A percentile compares a stretch with the other conserved stretches of the same genome.
Evolutionary conservation across 495 filamentous ascomycete genomes (phyloP).

Genomic region (Hypomontagnella submonticulosa): DNA sequence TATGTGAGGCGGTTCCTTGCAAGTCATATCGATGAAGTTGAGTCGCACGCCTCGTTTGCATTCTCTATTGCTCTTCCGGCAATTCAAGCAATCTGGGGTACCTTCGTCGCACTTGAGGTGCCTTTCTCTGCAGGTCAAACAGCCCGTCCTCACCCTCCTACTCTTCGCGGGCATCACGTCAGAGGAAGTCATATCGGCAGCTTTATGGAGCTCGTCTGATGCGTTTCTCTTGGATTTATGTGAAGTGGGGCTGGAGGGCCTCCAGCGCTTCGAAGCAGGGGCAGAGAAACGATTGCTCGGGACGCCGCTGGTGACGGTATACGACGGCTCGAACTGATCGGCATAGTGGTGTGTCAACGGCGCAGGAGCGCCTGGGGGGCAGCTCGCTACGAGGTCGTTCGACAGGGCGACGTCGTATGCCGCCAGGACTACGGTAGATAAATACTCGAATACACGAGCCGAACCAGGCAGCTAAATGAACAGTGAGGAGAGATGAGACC

Average conservation of each 20-base stretch:
- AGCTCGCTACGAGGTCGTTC: constrained; percentile 49
- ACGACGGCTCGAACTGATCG: constrained; percentile 50
- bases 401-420: constrained; percentile 44
- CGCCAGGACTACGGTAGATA: constrained; percentile 47
- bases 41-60: constrained; percentile 89
- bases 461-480: constrained; percentile 4
- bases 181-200: constrained; percentile 42
- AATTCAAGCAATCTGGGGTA: constrained; percentile 82
- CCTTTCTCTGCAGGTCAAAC: constrained; percentile 79
- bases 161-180: constrained; percentile 64
- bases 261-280: constrained; percentile 46
- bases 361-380: constrained; percentile 46
- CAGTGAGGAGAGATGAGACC: constrained; percentile 1
- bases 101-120: constrained; percentile 81
- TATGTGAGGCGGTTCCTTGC: constrained; percentile 73
- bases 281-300: constrained; percentile 37
- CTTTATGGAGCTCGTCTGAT: constrained; percentile 42
- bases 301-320: constrained; percentile 47
- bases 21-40: constrained; percentile 91
- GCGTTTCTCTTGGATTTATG: constrained; percentile 15
- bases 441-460: constrained; percentile 31
- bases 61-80: constrained; percentile 82
- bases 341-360: constrained; percentile 45
- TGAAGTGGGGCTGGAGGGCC: constrained; percentile 13
- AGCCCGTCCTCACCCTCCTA: constrained; percentile 78